phyloP scores from a whole-genome alignment of 1,284 basidiomycete genomes.

The Cryptococcus hybrid region DNA sequence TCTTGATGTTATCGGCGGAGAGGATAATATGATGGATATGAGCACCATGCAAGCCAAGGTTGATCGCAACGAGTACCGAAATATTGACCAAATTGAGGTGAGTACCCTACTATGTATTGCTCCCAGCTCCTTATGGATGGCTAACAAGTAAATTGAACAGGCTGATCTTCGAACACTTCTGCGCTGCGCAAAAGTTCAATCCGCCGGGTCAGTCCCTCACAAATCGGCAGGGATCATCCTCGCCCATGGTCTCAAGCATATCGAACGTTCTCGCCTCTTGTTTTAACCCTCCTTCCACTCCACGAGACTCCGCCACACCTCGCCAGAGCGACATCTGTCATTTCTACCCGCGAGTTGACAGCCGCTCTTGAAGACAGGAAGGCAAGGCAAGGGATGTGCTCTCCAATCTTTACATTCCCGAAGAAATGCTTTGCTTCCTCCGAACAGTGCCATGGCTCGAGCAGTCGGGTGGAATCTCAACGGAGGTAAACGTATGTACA shows the following conservation, averaged over 20 bases:
- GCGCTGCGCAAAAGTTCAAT: slow-evolving; percentile 21
- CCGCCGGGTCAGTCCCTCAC: slow-evolving; percentile 34
- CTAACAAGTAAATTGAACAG: neutral
- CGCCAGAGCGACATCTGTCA: slow-evolving; percentile 16
- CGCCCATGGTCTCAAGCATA: slow-evolving; percentile 40
- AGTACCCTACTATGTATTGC: neutral
- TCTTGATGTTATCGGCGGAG: slow-evolving; percentile 43
- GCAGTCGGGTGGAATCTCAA: slow-evolving; percentile 48
- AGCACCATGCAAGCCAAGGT: slow-evolving; percentile 49
- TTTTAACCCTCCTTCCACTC: slow-evolving; percentile 44
- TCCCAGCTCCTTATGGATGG: no score
- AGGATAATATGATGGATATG: slow-evolving; percentile 50
- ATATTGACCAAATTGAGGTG: slow-evolving; percentile 44
- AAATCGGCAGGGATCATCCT: slow-evolving; percentile 39
- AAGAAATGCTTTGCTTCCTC: slow-evolving; percentile 44
- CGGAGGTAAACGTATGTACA: slow-evolving; percentile 40
- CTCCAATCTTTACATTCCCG: slow-evolving; percentile 36
- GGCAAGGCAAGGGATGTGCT: slow-evolving; percentile 10
- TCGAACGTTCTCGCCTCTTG: slow-evolving; percentile 38
- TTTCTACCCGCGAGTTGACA: slow-evolving; percentile 25
- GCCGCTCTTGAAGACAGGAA: slow-evolving; percentile 8
- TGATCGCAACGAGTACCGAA: slow-evolving; percentile 37
- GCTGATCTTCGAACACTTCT: neutral
- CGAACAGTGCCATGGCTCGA: slow-evolving; percentile 34
- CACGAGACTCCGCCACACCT: slow-evolving; percentile 22